phyloP scores from a whole-genome alignment of 257 asterid genomes.

The Eustoma russellianum region DNA sequence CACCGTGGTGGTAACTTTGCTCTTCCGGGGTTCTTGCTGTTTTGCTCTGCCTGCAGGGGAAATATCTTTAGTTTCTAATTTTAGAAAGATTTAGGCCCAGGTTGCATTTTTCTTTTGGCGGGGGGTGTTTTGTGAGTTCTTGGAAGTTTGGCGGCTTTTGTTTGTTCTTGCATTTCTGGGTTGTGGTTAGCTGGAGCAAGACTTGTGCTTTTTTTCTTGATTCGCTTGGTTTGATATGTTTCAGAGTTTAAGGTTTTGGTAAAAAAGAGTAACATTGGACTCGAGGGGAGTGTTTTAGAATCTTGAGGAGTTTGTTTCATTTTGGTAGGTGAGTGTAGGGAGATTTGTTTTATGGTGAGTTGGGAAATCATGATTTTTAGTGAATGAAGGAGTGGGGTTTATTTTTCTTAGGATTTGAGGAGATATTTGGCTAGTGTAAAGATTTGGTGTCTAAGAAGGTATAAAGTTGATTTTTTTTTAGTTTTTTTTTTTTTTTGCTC shows the following conservation, averaged over 20 bases:
- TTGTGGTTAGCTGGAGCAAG: constrained; percentile 3
- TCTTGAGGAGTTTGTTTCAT: no score
- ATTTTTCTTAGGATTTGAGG: constrained; percentile 1
- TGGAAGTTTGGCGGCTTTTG: constrained; percentile 8
- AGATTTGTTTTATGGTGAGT: no score
- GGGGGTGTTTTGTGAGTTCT: constrained; percentile 7
- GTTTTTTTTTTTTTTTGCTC: constrained; percentile 13
- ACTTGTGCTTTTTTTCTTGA: no score
- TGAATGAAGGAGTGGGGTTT: background rate
- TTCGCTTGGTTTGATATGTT: no score
- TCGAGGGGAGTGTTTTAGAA: no score
- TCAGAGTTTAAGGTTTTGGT: no score
- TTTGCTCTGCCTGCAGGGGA: constrained; percentile 9
- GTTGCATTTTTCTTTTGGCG: constrained; percentile 15
- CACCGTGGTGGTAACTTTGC: constrained; percentile 31
- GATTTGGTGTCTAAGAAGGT: constrained; percentile 15
- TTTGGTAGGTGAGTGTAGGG: no score
- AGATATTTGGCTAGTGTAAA: constrained; percentile 6
- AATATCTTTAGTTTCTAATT: constrained; percentile 22
- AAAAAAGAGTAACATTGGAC: no score
- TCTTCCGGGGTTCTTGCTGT: constrained; percentile 18
- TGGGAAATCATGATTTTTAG: background rate
- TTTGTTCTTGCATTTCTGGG: background rate
- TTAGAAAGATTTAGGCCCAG: constrained; percentile 15
- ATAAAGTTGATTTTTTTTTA: constrained; percentile 5